phyloP scores from a whole-genome alignment of 169 alveolate genomes.

The Plasmodium yoelii region DNA sequence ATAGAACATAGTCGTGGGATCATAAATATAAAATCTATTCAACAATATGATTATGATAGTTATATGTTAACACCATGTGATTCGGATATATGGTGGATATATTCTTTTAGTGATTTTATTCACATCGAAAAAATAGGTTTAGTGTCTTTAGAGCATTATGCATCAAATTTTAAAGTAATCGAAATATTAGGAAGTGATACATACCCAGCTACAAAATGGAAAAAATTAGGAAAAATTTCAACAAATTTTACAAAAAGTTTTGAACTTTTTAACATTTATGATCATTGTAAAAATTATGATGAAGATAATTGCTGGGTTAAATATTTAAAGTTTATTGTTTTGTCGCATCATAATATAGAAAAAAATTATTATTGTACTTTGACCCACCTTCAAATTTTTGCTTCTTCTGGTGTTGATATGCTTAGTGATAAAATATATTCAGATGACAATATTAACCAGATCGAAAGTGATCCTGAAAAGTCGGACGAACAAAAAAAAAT shows the following conservation, averaged over 20 bases:
- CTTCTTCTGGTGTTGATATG: constrained; percentile 89
- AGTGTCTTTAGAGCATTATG: constrained; percentile 85
- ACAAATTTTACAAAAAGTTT: constrained; percentile 81
- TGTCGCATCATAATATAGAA: constrained; percentile 86
- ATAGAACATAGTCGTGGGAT: constrained; percentile 84
- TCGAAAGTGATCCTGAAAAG: constrained; percentile 35
- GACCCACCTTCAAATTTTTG: constrained; percentile 87
- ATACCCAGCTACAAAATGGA: constrained; percentile 88
- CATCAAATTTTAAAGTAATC: constrained; percentile 84
- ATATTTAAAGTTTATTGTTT: constrained; percentile 83
- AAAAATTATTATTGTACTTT: constrained; percentile 89
- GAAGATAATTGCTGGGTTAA: constrained; percentile 84
- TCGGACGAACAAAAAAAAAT: constrained; percentile 25
- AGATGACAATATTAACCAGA: constrained; percentile 32
- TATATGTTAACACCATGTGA: constrained; percentile 89
- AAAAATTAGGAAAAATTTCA: constrained; percentile 83
- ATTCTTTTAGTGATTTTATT: constrained; percentile 87
- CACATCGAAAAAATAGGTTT: constrained; percentile 85
- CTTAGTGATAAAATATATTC: constrained; percentile 75
- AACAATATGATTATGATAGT: constrained; percentile 82
- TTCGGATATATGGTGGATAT: constrained; percentile 85
- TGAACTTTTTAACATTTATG: constrained; percentile 85
- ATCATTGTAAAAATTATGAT: constrained; percentile 80
- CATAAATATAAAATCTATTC: constrained; percentile 51
- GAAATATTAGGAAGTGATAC: constrained; percentile 82